Evolutionary conservation across 2,329 filamentous ascomycete species (phyloP).

Genomic region (Drechslerella stenobrocha): DNA sequence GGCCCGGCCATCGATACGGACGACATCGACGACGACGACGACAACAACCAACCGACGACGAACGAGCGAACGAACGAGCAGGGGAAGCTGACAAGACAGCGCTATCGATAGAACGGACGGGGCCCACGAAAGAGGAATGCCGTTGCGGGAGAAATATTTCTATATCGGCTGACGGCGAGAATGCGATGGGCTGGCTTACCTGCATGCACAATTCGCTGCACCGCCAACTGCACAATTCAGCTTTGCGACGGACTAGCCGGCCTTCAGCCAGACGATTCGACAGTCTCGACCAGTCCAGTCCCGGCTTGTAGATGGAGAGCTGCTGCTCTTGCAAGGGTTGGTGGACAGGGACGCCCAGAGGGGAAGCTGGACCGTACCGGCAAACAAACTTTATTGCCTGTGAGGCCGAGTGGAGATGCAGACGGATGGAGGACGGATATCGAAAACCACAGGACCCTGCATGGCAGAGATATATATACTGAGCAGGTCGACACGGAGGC

Average conservation of each 20-base stretch:
- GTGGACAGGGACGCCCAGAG: conserved; percentile 1
- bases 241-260: not conserved
- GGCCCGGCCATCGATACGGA: not conserved
- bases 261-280: too few relatives aligned
- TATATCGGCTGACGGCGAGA: not conserved
- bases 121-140: not conserved
- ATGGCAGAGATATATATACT: too few relatives aligned
- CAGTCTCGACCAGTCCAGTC: too few relatives aligned
- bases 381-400: conserved; percentile 3
- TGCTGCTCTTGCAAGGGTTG: not conserved
- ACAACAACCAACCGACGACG: too few relatives aligned
- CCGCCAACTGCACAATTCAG: not conserved
- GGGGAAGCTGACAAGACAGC: too few relatives aligned
- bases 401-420: not conserved
- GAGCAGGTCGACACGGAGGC: not conserved
- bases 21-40: too few relatives aligned
- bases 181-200: not conserved
- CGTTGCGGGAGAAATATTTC: not conserved
- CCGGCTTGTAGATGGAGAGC: not conserved
- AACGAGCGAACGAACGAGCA: not conserved
- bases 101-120: not conserved
- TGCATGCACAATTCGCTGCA: not conserved
- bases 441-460: not conserved
- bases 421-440: not conserved
- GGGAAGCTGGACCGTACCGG: conserved; percentile 4